Evolutionary conservation across 768 basidiomycete genomes (phyloP), one percentile per base, ranked within the genome.

Genomic region (Tulasnella sp.): DNA sequence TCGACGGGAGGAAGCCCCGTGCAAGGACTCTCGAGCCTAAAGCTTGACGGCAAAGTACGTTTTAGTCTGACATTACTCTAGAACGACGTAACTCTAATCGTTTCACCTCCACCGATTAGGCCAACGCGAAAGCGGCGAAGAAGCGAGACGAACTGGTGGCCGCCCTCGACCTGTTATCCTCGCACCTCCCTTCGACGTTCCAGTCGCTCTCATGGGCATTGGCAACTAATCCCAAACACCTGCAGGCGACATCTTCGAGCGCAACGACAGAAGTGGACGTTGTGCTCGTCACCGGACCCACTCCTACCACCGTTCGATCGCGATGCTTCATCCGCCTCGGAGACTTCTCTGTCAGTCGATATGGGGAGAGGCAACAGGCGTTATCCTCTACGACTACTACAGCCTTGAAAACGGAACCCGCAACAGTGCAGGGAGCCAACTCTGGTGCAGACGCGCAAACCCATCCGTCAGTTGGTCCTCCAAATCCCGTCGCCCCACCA

Each of bases 131-230:
- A 80, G 79, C 79, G 16, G 42, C 44, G 14, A 80, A 80, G 42
- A 80, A 80, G 41, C 79, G 79, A 2, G 74, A 31, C 46, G 79
- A 80, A 50, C 74, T 80, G 18, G 22, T 80, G 0, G 6, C 79
- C 22, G 72, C 79, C 1, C 72, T 80, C 44, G 79, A 80, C 54
- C 28, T 80, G 46, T 34, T 80, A 24, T 80, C 79, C 40, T 50
- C 69, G 12, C 79, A 80, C 40, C 79, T 80, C 24, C 79, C 79
- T 16, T 80, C 79, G 4, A 74, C 79, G 0, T 75, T 80, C 54
- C 79, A 74, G 42, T 80, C 42, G 46, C 46, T 80, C 31, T 80
- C 79, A 40, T 80, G 79, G 79, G 79, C 79, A 24, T 42, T 80
- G 28, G 72, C 41, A 3, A 46, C 74, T 2, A 80, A 80, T 60